Base-by-base conservation (phyloP, 371 early-diverging fungal species). In the Paraphysoderma sedebokerense region DNA sequence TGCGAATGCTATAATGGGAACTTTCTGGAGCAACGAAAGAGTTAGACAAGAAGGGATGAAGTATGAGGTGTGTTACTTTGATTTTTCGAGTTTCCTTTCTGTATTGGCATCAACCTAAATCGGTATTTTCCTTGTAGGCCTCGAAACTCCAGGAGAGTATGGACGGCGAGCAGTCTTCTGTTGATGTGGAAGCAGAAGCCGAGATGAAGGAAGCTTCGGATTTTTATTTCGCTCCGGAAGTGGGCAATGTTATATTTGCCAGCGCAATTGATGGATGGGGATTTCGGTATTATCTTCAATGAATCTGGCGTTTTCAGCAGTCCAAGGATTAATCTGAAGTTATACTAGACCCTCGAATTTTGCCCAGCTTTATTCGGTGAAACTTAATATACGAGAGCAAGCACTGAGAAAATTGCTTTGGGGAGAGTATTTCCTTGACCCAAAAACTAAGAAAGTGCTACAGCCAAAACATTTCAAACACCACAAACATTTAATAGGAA, bases 241-340 rank as follows among this genome's bases (percentile, higher is more conserved):
- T 66, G 39, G 95, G 97, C 27, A 98, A 96, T 56, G 98, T 98
- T 44, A 73, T 97, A 26, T 98, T 98, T 62, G 66, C 88, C 0
- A 82, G 83, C 44, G 96, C 97, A 1, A 78, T 85, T 17, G 96
- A 98, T 59, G 98, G 98, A 1, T 98, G 98, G 98, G 98, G 95
- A 3, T 98, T 96, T 62, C 62, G 84, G 77, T 78, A 68, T 17
- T 6, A 9, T 17, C 30, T 17, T 7, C 11, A 54, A 33, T 37
- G 7, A 13, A 9, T 13, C 6, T 53, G 23, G 11, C 2, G 1
- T 27, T 22, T 42, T 46, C n/a, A 22, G 19, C 2, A 3, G n/a
- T 20, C 11, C 19, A n/a, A 24, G 1, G 26, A 22, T 33, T 29
- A 5, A 50, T 15, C 9, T 22, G 2, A 46, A 2, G 19, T 30